Percentiles rank a stretch among this genome's conserved stretches.
Evolutionary conservation across 78 protist species (phyloP).

Genomic region (Dictyostelium brefeldianum): DNA sequence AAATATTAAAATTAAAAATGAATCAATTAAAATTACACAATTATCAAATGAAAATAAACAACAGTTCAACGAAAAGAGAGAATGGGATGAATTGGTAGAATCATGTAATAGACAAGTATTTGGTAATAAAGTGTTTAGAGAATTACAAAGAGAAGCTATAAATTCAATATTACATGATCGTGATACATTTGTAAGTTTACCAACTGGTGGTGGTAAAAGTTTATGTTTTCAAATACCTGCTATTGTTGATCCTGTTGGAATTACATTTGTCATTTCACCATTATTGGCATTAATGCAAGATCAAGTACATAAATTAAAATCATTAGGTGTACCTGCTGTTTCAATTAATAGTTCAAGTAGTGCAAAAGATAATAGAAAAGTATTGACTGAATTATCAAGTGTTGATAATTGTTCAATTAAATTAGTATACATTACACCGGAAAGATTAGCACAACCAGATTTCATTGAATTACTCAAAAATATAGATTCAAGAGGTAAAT

Average conservation of each 20-base stretch:
- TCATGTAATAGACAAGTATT: constrained; percentile 31
- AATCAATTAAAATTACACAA: not conserved
- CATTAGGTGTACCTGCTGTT: not conserved
- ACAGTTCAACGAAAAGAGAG: not conserved
- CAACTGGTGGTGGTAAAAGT: constrained; percentile 99
- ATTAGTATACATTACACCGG: constrained; percentile 22
- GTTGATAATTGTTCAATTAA: not conserved
- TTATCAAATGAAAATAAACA: not conserved
- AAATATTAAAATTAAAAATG: not conserved
- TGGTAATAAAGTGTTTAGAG: constrained; percentile 65
- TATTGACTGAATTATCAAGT: not conserved
- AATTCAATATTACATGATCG: constrained; percentile 42
- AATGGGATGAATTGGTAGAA: constrained; percentile 36
- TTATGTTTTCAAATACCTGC: constrained; percentile 94
- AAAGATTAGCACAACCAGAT: constrained; percentile 15
- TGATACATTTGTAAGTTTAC: constrained; percentile 85
- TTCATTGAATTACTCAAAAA: not conserved
- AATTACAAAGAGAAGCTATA: constrained; percentile 87
- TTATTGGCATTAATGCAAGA: constrained; percentile 99
- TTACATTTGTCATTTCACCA: constrained; percentile 98
- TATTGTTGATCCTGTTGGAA: not conserved
- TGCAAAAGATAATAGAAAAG: not conserved
- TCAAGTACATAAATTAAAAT: constrained; percentile 88
- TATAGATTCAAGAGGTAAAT: not conserved
- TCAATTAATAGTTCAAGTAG: constrained; percentile 11